phyloP scores from a whole-genome alignment of 2,329 filamentous ascomycete genomes.

The Xylariaceae sp. region DNA sequence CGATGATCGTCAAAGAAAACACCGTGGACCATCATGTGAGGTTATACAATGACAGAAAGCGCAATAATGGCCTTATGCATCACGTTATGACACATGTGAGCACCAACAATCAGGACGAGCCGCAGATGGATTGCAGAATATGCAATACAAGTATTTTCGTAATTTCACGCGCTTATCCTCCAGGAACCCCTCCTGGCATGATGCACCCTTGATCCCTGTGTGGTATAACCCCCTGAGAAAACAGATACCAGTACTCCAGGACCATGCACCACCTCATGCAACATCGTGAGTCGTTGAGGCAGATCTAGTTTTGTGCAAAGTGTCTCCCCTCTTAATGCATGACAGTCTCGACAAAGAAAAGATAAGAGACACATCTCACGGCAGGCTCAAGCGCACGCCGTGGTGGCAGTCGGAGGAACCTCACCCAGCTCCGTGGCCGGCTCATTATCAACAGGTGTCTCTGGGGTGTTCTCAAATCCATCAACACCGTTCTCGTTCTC shows the following conservation, averaged over 20 bases:
- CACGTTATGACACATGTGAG: no score
- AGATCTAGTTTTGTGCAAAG: conserved; percentile 17
- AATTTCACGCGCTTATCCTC: neutral
- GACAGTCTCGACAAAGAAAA: neutral
- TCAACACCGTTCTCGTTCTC: conserved; percentile 25
- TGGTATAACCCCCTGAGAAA: conserved; percentile 10
- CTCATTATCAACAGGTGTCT: conserved; percentile 22
- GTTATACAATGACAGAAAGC: no score
- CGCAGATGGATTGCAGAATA: no score
- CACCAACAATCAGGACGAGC: no score
- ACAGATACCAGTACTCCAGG: conserved; percentile 15
- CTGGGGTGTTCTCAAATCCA: conserved; percentile 18
- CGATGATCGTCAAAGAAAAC: no score
- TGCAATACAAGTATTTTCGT: no score
- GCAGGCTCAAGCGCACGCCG: conserved; percentile 7
- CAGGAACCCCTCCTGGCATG: conserved; percentile 2
- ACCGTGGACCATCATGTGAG: no score
- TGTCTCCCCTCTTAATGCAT: neutral
- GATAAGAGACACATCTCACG: neutral
- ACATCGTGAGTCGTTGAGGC: conserved; percentile 11
- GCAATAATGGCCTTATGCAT: no score
- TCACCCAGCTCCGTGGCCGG: conserved; percentile 9
- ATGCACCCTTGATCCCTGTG: conserved; percentile 11
- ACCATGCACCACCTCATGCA: conserved; percentile 12
- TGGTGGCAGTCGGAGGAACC: conserved; percentile 4